A percentile compares a stretch with the other conserved stretches of the same genome.
These are phyloP conservation scores for Pulveroboletus sp. DNA, from an alignment of 768 basidiomycete species.

Conservation along the genomic window DNA sequence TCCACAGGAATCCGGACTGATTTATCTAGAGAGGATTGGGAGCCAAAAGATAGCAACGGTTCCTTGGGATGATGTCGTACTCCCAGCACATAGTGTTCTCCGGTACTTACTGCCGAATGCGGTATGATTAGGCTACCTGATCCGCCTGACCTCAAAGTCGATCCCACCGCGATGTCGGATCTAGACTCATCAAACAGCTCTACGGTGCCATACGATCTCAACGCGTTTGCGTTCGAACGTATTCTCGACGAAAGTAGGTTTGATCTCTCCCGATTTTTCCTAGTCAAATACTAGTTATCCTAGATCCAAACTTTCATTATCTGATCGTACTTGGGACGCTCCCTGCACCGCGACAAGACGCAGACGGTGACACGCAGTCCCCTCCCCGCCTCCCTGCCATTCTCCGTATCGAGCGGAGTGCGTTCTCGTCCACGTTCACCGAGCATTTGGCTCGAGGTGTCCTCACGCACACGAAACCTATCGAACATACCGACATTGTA, in stretches of 20 bases:
- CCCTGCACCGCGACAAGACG: conserved; percentile 24
- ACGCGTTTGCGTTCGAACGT: conserved; percentile 47
- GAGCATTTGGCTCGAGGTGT: conserved; percentile 34
- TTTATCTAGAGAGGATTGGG: no score
- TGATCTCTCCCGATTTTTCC: not conserved
- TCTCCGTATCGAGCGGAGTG: conserved; percentile 75
- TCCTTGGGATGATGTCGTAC: no score
- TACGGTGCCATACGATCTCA: conserved; percentile 30
- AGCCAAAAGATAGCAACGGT: no score
- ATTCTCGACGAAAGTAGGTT: conserved; percentile 50
- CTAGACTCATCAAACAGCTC: not conserved
- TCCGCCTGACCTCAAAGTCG: no score
- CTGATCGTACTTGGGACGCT: conserved; percentile 70
- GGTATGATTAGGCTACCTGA: no score
- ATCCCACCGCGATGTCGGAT: not conserved
- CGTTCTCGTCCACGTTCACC: conserved; percentile 47
- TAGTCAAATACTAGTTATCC: no score
- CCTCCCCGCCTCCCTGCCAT: conserved; percentile 50
- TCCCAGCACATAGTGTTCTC: no score
- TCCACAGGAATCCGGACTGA: no score
- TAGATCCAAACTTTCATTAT: conserved; percentile 60
- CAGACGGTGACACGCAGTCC: not conserved
- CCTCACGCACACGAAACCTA: conserved; percentile 43
- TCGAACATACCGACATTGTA: conserved; percentile 70
- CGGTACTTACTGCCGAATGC: no score